Evolutionary conservation across 2,329 filamentous ascomycete species (phyloP).

Genomic region (Phaeophleospora eucalypticola): DNA sequence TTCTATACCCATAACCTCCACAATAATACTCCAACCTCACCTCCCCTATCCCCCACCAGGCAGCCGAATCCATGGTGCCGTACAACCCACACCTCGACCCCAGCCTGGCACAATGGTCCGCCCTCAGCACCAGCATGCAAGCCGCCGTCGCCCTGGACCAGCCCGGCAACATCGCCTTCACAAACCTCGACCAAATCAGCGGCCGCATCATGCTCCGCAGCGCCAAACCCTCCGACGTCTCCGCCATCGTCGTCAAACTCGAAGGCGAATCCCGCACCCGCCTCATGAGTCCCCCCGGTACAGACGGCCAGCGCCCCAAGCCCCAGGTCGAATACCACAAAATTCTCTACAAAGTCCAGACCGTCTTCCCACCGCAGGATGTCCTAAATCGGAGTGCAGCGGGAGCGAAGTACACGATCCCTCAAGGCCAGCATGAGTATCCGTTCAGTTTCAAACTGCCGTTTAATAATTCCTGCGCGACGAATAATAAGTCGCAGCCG

Average conservation of each 20-base stretch:
- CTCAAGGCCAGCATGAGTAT: conserved; percentile 69
- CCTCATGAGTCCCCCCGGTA: conserved; percentile 49
- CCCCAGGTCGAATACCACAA: conserved; percentile 51
- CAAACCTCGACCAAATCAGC: conserved; percentile 70
- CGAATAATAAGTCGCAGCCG: conserved; percentile 33
- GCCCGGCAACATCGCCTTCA: conserved; percentile 39
- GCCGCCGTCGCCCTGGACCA: conserved; percentile 33
- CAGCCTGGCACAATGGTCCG: background rate
- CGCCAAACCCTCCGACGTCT: conserved; percentile 43
- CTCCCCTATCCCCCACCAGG: background rate
- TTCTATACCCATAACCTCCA: background rate
- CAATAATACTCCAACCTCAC: background rate
- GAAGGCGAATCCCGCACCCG: conserved; percentile 74
- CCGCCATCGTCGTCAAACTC: conserved; percentile 69
- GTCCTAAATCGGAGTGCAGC: conserved; percentile 35
- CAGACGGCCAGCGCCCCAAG: conserved; percentile 40
- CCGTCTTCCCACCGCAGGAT: conserved; percentile 42
- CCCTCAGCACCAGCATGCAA: conserved; percentile 1
- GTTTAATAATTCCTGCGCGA: conserved; percentile 69
- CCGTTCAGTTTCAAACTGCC: conserved; percentile 69
- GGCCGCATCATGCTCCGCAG: conserved; percentile 51
- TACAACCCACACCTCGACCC: background rate
- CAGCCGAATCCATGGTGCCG: conserved; percentile 1
- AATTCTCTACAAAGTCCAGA: conserved; percentile 69
- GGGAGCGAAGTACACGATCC: conserved; percentile 49